These are phyloP conservation scores for Aspergillus sergii DNA, from an alignment of 2,329 filamentous ascomycete species.

Conservation along the genomic window DNA sequence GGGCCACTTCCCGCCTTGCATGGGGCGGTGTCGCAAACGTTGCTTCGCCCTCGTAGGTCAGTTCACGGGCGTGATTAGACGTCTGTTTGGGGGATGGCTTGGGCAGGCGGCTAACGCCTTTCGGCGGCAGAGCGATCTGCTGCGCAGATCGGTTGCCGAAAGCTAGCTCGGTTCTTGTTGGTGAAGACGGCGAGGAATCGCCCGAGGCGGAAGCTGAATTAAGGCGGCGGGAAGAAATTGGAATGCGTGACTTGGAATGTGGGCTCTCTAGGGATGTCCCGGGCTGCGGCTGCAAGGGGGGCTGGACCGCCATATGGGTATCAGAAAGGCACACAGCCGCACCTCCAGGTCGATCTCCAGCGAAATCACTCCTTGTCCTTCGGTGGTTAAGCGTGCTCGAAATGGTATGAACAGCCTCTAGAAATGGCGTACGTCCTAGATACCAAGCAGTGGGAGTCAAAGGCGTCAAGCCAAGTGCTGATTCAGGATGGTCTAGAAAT, in stretches of 20 bases:
- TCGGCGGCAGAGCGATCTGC: slow-evolving; percentile 40
- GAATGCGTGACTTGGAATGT: slow-evolving; percentile 49
- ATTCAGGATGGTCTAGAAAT: slow-evolving; percentile 41
- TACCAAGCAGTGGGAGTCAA: slow-evolving; percentile 71
- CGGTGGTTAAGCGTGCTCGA: slow-evolving; percentile 35
- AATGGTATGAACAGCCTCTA: slow-evolving; percentile 43
- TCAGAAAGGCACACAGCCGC: slow-evolving; percentile 32
- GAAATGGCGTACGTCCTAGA: slow-evolving; percentile 47
- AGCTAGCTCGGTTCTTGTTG: slow-evolving; percentile 38
- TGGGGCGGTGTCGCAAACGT: slow-evolving; percentile 37
- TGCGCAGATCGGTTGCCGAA: slow-evolving; percentile 31
- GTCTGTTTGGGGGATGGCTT: slow-evolving; percentile 39
- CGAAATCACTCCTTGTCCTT: slow-evolving; percentile 60
- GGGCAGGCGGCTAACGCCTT: slow-evolving; percentile 44
- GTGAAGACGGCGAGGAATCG: slow-evolving; percentile 41
- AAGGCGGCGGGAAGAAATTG: slow-evolving; percentile 44
- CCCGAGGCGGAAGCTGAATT: slow-evolving; percentile 46
- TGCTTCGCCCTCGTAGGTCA: slow-evolving; percentile 27
- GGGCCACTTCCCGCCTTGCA: slow-evolving; percentile 36
- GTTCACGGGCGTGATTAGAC: slow-evolving; percentile 24
- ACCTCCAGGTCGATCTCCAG: slow-evolving; percentile 36
- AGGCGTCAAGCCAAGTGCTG: slow-evolving; percentile 56
- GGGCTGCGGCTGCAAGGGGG: slow-evolving; percentile 33
- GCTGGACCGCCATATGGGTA: slow-evolving; percentile 38
- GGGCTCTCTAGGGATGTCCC: slow-evolving; percentile 30